Conservation (phyloP, 306 rosid genomes). For the Prunus dulcis region DNA sequence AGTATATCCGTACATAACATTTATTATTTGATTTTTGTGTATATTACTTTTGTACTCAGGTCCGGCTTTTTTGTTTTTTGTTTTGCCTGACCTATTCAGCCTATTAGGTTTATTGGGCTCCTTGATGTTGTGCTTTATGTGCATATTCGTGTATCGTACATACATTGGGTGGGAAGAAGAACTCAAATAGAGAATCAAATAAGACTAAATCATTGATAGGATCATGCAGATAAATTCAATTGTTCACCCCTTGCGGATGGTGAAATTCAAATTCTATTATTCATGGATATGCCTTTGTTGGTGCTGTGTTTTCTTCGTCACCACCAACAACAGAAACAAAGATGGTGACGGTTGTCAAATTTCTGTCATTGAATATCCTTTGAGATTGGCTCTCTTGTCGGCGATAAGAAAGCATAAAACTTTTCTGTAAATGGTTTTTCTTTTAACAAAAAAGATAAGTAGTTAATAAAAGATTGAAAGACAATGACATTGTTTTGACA, state of each 20-base stretch:
- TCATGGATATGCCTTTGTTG: not conserved
- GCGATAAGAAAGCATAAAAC: too few species aligned
- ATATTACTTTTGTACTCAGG: constrained; percentile 25
- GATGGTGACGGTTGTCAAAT: not conserved
- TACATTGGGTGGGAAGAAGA: not conserved
- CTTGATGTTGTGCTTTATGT: not conserved
- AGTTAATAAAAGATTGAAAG: too few species aligned
- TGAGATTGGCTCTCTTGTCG: too few species aligned
- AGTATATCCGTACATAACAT: constrained; percentile 25
- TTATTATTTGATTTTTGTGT: constrained; percentile 17
- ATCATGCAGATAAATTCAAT: not conserved
- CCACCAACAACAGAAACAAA: not conserved
- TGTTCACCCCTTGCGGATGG: not conserved
- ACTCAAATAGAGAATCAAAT: not conserved
- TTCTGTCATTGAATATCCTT: not conserved
- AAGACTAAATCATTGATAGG: not conserved
- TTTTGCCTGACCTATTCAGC: constrained; percentile 34
- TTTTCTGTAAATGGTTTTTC: too few species aligned
- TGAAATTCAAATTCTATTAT: not conserved
- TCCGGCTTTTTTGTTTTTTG: constrained; percentile 42
- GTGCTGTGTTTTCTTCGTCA: not conserved
- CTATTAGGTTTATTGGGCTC: not conserved
- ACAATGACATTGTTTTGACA: too few species aligned
- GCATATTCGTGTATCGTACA: constrained; percentile 7
- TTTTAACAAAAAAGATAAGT: too few species aligned